Evolutionary conservation across 805 yeast genomes (phyloP).

Genomic region (Brettanomyces custersianus): DNA sequence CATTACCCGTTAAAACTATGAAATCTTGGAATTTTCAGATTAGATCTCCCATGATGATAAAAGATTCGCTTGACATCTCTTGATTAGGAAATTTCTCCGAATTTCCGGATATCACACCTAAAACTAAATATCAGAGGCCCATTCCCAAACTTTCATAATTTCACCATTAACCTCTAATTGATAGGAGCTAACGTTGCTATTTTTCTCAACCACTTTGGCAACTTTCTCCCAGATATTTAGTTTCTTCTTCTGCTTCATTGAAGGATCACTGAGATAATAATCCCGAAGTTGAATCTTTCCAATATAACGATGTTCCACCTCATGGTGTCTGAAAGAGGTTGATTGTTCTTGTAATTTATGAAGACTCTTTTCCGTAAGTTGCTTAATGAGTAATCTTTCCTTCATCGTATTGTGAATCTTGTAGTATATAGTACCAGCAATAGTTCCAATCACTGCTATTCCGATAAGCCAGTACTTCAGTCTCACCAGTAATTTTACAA

Average conservation of each 20-base stretch:
- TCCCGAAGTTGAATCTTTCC: slow-evolving; percentile 71
- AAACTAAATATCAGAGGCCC: slow-evolving; percentile 47
- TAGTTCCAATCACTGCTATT: slow-evolving; percentile 2
- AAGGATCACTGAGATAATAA: slow-evolving; percentile 37
- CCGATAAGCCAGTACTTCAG: slow-evolving; percentile 16
- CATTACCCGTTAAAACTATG: too few relatives aligned
- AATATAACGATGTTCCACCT: slow-evolving; percentile 36
- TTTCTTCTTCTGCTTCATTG: slow-evolving; percentile 27
- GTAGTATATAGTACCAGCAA: slow-evolving; percentile 17
- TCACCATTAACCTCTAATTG: slow-evolving; percentile 78
- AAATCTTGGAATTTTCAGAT: too few relatives aligned
- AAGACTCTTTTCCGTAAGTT: slow-evolving; percentile 39
- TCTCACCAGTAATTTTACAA: slow-evolving; percentile 14
- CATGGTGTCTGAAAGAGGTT: slow-evolving; percentile 23
- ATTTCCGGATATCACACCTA: too few relatives aligned
- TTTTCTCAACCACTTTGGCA: slow-evolving; percentile 46
- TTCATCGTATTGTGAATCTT: slow-evolving; percentile 29
- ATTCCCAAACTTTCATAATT: slow-evolving; percentile 80
- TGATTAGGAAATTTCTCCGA: too few relatives aligned
- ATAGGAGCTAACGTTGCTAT: slow-evolving; percentile 53
- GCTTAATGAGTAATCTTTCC: slow-evolving; percentile 33
- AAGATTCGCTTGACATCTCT: too few relatives aligned
- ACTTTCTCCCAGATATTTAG: slow-evolving; percentile 53
- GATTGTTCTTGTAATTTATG: slow-evolving; percentile 41
- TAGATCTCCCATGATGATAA: too few relatives aligned